Evolutionary conservation across 352 stramenopile species (phyloP).

Genomic region (Phytophthora nicotianae): DNA sequence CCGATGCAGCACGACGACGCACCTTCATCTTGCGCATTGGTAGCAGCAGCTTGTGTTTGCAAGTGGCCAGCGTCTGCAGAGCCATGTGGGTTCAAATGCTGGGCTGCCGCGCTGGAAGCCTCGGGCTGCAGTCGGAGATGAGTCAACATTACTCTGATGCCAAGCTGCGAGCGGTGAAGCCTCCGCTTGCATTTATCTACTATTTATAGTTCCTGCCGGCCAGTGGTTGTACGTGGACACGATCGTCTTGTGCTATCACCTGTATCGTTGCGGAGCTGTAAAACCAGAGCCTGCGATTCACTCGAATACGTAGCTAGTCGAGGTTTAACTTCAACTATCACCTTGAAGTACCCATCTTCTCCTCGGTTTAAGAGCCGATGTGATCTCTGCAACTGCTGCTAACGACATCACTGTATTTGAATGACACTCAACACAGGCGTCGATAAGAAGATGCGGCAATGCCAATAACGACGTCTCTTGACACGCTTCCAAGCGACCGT

Average conservation of each 20-base stretch:
- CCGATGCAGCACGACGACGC: slow-evolving; percentile 36
- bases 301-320: slow-evolving; percentile 17
- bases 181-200: not conserved
- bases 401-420: not conserved
- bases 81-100: not conserved
- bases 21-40: not conserved
- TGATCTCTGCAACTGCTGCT: not conserved
- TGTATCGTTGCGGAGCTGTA: not conserved
- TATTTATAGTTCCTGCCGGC: slow-evolving; percentile 22
- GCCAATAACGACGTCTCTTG: not conserved
- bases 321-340: slow-evolving; percentile 27
- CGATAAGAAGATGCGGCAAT: not conserved
- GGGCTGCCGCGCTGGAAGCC: not conserved
- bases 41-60: slow-evolving; percentile 2
- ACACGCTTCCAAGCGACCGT: not conserved
- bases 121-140: not conserved
- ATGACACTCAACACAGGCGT: slow-evolving; percentile 3
- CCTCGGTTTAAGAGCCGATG: slow-evolving; percentile 4
- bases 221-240: too few species aligned
- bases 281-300: slow-evolving; percentile 23
- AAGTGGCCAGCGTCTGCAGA: not conserved
- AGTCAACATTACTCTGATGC: slow-evolving; percentile 2
- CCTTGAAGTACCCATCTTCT: slow-evolving; percentile 18
- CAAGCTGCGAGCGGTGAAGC: not conserved
- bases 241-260: too few species aligned